Base-by-base conservation (phyloP, 441 rosid genomes). In the Gossypium davidsonii region DNA sequence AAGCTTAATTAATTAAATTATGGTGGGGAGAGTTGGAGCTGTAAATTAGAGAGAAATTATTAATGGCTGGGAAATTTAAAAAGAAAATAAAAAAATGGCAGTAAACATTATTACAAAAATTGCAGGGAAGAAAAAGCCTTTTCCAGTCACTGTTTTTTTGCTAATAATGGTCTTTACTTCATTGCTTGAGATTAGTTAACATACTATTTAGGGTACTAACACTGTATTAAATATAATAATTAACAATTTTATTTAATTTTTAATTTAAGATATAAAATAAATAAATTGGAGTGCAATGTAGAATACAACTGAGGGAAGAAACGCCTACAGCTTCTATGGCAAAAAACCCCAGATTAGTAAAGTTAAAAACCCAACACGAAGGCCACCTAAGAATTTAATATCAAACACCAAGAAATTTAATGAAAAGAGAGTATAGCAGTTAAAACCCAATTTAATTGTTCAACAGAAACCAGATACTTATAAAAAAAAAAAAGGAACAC, bases 1-100 rank as follows among this genome's bases (percentile, higher is more conserved):
- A 92, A 87, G 88, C 88, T 82, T 85, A 83, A 85, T 84, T 92
- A 76, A 92, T 84, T 92, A 76, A 91, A 92, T 92, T 86, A 81
- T 70, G 86, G 81, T 28, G 72, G 74, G 74, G 79, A 81, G 85
- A 80, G 88, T 83, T 75, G 26, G 83, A 73, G 79, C 84, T 73
- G 74, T 21, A 80, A 66, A 74, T 72, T 18, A 78, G 76, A 64
- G 79, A 80, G 88, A 53, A 10, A 53, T 9, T 61, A 81, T 77
- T 85, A 79, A 84, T 81, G 81, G 72, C 49, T 3, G 6, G 17
- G 1, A 42, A 42, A 4, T 31, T 31, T 42, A 48, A 85, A 86
- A 86, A 86, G 78, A 76, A 78, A 11, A 44, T 8, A 76, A 72
- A 75, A 66, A 75, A 83, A 48, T 53, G 70, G 82, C 57, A 78